Percentiles rank a stretch among this genome's conserved stretches.
Conservation (phyloP, 805 yeast genomes). For the Kodamaea kaohsiungensis region DNA sequence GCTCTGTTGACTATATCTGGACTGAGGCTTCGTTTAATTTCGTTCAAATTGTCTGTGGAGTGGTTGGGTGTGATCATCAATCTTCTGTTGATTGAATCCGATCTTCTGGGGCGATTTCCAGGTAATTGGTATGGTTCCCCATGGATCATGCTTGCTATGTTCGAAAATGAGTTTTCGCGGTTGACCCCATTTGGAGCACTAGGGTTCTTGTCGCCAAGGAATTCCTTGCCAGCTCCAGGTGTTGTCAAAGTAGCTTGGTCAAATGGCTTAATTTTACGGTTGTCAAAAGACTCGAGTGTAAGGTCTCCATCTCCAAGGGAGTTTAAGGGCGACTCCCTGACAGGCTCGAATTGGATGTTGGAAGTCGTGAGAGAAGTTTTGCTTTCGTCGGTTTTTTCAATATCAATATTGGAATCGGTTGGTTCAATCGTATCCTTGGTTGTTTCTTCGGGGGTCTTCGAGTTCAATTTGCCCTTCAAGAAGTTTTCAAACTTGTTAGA, state of each 20-base stretch:
- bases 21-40: conserved; percentile 14
- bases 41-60: conserved; percentile 20
- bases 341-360: conserved; percentile 47
- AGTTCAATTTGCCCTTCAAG: conserved; percentile 13
- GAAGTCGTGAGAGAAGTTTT: conserved; percentile 17
- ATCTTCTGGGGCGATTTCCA: conserved; percentile 3
- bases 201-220: conserved; percentile 4
- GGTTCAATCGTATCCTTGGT: background rate
- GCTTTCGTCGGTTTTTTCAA: conserved; percentile 6
- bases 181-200: conserved; percentile 4
- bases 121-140: conserved; percentile 5
- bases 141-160: conserved; percentile 7
- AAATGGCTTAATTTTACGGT: conserved; percentile 7
- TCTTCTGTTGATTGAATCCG: conserved; percentile 10
- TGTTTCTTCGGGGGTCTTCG: background rate
- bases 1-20: conserved; percentile 21
- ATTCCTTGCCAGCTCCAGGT: conserved; percentile 5
- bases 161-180: conserved; percentile 3
- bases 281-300: conserved; percentile 30
- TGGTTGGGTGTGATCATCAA: conserved; percentile 17
- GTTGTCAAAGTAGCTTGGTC: conserved; percentile 7
- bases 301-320: conserved; percentile 53
- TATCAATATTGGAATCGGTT: background rate
- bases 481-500: conserved; percentile 27
- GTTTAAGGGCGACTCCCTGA: conserved; percentile 47